These are phyloP conservation scores for Claviceps cyperi DNA, from an alignment of 2,329 filamentous ascomycete species.

Conservation along the genomic window DNA sequence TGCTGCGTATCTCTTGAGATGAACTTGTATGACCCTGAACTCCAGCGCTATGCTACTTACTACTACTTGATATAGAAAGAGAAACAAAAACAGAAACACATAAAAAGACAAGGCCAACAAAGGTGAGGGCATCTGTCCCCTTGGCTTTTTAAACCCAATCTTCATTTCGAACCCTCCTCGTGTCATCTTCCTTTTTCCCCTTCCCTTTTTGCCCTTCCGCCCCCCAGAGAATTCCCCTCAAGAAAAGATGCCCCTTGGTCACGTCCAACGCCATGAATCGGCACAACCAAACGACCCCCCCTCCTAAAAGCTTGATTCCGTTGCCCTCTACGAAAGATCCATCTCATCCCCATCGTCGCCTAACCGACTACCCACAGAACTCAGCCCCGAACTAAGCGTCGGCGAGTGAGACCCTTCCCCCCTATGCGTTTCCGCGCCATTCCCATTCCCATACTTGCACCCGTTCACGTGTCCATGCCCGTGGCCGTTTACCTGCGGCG, in stretches of 20 bases:
- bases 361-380: constrained; percentile 26
- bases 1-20: background rate
- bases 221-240: too few species aligned
- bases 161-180: too few species aligned
- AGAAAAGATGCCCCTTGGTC: too few species aligned
- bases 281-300: background rate
- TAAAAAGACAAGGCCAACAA: background rate
- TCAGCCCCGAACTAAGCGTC: constrained; percentile 40
- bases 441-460: background rate
- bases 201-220: too few species aligned
- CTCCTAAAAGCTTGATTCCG: background rate
- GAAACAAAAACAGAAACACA: background rate
- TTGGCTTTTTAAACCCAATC: too few species aligned
- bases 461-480: too few species aligned
- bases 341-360: constrained; percentile 35
- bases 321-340: constrained; percentile 25
- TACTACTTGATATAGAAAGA: background rate
- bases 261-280: too few species aligned
- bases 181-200: too few species aligned
- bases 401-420: constrained; percentile 16
- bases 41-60: background rate
- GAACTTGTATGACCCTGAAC: background rate
- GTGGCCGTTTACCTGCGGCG: constrained; percentile 2
- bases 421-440: background rate
- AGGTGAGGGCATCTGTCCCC: background rate